Percentiles rank a stretch among this genome's conserved stretches.
These are phyloP conservation scores for Asterochloris erici DNA, from an alignment of 139 green algal genomes.

Conservation along the genomic window DNA sequence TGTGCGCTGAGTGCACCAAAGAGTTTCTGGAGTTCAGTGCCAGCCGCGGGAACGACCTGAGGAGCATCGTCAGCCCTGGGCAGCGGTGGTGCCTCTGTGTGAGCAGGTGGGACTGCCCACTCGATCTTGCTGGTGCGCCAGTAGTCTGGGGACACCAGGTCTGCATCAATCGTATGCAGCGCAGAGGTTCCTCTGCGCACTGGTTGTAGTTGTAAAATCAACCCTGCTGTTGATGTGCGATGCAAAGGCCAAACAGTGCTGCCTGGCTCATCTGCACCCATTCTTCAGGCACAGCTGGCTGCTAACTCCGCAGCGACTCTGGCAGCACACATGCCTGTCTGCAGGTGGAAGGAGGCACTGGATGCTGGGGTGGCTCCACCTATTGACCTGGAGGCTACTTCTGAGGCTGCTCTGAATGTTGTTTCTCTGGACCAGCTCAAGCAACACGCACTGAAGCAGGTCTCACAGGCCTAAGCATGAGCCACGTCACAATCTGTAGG, in stretches of 20 bases:
- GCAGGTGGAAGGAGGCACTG: constrained; percentile 14
- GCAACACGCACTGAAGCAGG: neutral
- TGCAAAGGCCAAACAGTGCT: no score
- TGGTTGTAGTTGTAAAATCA: no score
- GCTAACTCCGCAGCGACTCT: no score
- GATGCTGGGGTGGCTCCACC: constrained; percentile 15
- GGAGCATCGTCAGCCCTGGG: neutral
- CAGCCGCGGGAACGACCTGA: constrained; percentile 11
- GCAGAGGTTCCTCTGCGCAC: no score
- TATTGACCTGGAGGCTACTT: constrained; percentile 4
- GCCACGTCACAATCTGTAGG: no score
- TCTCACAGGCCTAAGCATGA: neutral
- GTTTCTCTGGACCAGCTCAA: constrained; percentile 12
- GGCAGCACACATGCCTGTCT: neutral
- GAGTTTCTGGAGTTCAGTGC: constrained; percentile 11
- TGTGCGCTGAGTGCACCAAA: constrained; percentile 12
- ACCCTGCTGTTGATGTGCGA: no score
- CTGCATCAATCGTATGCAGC: no score
- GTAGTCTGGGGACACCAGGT: no score
- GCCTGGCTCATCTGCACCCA: no score
- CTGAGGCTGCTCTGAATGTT: constrained; percentile 7
- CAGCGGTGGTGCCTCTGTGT: constrained; percentile 17
- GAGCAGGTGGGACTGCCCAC: neutral
- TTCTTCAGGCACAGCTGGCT: no score
- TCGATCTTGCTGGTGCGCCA: no score